Percentiles rank a stretch among this genome's conserved stretches.
Conservation (phyloP, 2,329 filamentous ascomycete species). For the Apiospora kogelbergensis region DNA sequence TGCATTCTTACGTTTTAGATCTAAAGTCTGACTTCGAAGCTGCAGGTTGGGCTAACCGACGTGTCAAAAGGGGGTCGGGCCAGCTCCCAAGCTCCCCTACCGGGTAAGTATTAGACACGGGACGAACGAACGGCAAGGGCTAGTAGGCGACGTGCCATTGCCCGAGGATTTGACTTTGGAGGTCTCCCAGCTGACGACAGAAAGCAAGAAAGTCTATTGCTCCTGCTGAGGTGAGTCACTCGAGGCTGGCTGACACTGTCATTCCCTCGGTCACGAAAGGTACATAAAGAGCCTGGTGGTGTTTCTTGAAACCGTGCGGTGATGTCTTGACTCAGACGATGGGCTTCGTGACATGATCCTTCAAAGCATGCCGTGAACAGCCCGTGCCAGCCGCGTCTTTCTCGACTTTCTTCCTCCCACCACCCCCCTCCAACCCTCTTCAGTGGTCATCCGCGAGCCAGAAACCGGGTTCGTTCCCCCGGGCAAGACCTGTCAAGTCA, state of each 20-base stretch:
- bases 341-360: not conserved
- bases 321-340: not conserved
- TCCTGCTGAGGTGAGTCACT: not conserved
- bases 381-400: not conserved
- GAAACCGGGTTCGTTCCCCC: not conserved
- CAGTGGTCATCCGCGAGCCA: not conserved
- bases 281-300: not conserved
- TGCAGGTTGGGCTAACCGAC: not conserved
- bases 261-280: not conserved
- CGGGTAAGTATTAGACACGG: not conserved
- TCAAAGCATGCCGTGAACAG: not conserved
- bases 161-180: not conserved
- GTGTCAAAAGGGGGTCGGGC: not conserved
- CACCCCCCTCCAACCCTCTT: not conserved
- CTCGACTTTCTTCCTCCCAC: not conserved
- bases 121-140: not conserved
- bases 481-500: not conserved
- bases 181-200: not conserved
- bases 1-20: not conserved
- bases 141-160: not conserved
- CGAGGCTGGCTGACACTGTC: not conserved
- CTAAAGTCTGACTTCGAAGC: not conserved
- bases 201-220: not conserved
- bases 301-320: not conserved
- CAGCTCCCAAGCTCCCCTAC: not conserved